phyloP scores from a whole-genome alignment of 192 early-diverging fungal species.

The Coemansia furcata region DNA sequence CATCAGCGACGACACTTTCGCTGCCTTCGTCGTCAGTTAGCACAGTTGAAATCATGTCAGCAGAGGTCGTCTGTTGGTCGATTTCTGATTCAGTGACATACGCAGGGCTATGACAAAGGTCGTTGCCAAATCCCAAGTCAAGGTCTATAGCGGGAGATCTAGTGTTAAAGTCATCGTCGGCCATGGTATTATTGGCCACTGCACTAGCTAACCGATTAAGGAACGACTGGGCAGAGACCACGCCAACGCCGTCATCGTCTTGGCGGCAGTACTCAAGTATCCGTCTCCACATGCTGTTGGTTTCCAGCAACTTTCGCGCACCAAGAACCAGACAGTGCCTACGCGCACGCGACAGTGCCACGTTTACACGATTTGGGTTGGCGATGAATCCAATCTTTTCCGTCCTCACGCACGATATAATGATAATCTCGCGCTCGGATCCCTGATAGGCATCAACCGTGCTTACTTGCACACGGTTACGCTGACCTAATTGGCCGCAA shows the following conservation, averaged over 20 bases:
- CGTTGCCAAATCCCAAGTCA: background rate
- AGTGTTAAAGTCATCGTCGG: background rate
- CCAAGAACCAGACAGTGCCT: slow-evolving; percentile 46
- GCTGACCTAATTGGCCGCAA: slow-evolving; percentile 10
- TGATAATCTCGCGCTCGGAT: slow-evolving; percentile 54
- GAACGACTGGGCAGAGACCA: slow-evolving; percentile 32
- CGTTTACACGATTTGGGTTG: slow-evolving; percentile 55
- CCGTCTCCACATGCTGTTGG: slow-evolving; percentile 41
- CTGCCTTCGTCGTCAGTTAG: background rate
- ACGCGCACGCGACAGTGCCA: slow-evolving; percentile 55
- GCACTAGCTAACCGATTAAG: slow-evolving; percentile 24
- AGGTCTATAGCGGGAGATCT: background rate
- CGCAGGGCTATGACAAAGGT: background rate
- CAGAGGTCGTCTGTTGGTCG: background rate
- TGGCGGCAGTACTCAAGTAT: slow-evolving; percentile 40
- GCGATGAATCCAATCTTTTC: slow-evolving; percentile 53
- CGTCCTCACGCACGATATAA: slow-evolving; percentile 54
- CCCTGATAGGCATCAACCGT: slow-evolving; percentile 62
- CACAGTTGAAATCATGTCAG: background rate
- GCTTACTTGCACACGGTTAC: slow-evolving; percentile 42
- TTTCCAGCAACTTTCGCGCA: slow-evolving; percentile 26
- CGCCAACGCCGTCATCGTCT: slow-evolving; percentile 7
- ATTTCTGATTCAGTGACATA: background rate
- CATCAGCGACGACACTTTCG: background rate
- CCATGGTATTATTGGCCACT: background rate